Conservation (phyloP, 1,284 basidiomycete genomes). For the Hypsizygus ulmarius region DNA sequence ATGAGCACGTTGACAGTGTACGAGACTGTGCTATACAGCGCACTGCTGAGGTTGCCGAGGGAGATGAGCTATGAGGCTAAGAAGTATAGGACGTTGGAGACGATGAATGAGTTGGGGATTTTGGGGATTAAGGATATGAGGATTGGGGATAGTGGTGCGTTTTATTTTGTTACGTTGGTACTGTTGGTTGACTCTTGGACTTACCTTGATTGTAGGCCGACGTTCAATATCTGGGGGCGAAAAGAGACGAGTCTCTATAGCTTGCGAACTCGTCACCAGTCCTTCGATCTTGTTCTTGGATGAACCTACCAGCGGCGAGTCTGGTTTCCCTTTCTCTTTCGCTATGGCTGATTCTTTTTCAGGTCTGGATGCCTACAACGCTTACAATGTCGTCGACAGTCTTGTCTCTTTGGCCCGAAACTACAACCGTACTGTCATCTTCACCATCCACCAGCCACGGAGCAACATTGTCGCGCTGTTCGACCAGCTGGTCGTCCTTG, state of each 20-base stretch:
- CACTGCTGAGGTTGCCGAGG: conserved; percentile 83
- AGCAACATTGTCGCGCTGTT: conserved; percentile 96
- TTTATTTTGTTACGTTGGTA: not conserved
- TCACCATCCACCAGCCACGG: conserved; percentile 98
- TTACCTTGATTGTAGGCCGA: conserved; percentile 42
- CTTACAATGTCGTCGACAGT: conserved; percentile 90
- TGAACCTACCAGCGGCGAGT: conserved; percentile 90
- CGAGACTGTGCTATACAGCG: conserved; percentile 94
- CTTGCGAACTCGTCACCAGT: conserved; percentile 97
- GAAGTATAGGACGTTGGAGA: conserved; percentile 91
- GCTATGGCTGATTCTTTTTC: conserved; percentile 4
- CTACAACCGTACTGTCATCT: conserved; percentile 94
- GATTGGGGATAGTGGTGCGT: conserved; percentile 81
- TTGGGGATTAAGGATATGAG: conserved; percentile 86
- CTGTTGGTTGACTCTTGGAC: not conserved
- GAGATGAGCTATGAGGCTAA: conserved; percentile 96
- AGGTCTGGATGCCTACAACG: conserved; percentile 95
- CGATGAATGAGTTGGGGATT: conserved; percentile 94
- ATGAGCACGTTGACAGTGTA: conserved; percentile 97
- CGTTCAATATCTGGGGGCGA: conserved; percentile 94
- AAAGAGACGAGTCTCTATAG: conserved; percentile 93
- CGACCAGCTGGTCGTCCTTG: conserved; percentile 87
- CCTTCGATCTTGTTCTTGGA: conserved; percentile 95
- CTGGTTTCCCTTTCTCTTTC: not conserved
- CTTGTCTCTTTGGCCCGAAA: conserved; percentile 82